Conservation (phyloP, 352 stramenopile species). For the Phytophthora constricta region DNA sequence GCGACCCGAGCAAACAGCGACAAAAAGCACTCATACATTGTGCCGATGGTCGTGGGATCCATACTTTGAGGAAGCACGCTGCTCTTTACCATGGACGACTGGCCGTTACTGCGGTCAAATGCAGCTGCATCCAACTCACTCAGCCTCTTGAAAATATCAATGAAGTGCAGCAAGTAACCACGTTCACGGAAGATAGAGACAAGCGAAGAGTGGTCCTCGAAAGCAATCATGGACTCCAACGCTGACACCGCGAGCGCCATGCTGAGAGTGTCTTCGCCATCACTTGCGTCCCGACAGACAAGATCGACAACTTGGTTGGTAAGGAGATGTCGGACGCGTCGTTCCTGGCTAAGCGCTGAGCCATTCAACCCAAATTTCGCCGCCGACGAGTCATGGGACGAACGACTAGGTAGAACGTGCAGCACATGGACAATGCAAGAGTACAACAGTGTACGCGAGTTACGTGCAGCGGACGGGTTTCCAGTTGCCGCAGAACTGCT, state of each 20-base stretch:
- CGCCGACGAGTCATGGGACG: conserved; percentile 23
- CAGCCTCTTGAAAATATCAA: conserved; percentile 77
- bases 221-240: conserved; percentile 69
- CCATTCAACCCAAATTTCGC: conserved; percentile 21
- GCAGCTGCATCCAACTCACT: conserved; percentile 68
- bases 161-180: conserved; percentile 82
- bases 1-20: conserved; percentile 79
- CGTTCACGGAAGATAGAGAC: conserved; percentile 72
- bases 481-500: conserved; percentile 66
- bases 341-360: conserved; percentile 30
- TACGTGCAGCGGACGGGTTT: conserved; percentile 77
- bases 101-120: conserved; percentile 52
- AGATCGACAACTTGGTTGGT: conserved; percentile 71
- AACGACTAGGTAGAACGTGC: conserved; percentile 39
- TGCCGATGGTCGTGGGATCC: conserved; percentile 72
- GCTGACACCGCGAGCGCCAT: conserved; percentile 83
- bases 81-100: conserved; percentile 45
- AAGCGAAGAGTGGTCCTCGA: conserved; percentile 55
- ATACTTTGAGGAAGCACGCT: conserved; percentile 55
- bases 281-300: conserved; percentile 77
- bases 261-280: conserved; percentile 77
- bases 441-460: conserved; percentile 81
- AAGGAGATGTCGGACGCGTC: conserved; percentile 44
- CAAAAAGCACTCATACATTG: conserved; percentile 85
- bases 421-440: conserved; percentile 79